Percentiles rank a stretch among this genome's conserved stretches.
Conservation (phyloP, 257 asterid species). For the Knoxia roxburghii region DNA sequence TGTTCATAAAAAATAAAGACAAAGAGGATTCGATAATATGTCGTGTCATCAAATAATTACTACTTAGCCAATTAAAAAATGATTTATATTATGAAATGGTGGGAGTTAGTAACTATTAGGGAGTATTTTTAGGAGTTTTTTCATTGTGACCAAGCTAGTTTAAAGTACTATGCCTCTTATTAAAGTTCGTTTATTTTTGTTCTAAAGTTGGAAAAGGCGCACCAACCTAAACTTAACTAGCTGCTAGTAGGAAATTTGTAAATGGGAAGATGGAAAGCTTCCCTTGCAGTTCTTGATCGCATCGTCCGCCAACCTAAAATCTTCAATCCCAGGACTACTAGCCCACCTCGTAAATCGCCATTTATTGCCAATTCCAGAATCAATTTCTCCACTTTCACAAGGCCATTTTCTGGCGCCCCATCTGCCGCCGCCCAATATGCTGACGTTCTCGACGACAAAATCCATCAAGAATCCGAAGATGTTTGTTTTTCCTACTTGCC, state of each 20-base stretch:
- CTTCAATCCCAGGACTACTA: slow-evolving; percentile 18
- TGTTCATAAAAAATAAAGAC: no score
- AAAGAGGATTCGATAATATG: no score
- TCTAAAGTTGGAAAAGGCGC: no score
- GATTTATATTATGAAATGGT: no score
- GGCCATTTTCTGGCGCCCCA: slow-evolving; percentile 69
- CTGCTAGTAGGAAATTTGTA: no score
- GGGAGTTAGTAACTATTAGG: no score
- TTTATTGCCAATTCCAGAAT: slow-evolving; percentile 23
- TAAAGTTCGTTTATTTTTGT: background rate
- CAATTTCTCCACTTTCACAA: slow-evolving; percentile 31
- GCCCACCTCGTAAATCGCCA: slow-evolving; percentile 24
- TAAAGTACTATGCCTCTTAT: no score
- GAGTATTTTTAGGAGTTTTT: no score
- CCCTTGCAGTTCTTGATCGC: slow-evolving; percentile 37
- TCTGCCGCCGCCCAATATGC: slow-evolving; percentile 35
- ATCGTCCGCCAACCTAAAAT: slow-evolving; percentile 30
- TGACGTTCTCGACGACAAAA: slow-evolving; percentile 50
- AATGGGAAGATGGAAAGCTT: slow-evolving; percentile 96
- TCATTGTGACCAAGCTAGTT: no score
- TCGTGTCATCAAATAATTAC: no score
- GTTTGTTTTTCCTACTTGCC: slow-evolving; percentile 8
- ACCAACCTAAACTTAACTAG: no score
- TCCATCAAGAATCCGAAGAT: slow-evolving; percentile 22
- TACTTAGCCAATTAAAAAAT: no score